A percentile compares a stretch with the other conserved stretches of the same genome.
Evolutionary conservation across 75 land plant species (phyloP).

Genomic region (Azolla pinnata): DNA sequence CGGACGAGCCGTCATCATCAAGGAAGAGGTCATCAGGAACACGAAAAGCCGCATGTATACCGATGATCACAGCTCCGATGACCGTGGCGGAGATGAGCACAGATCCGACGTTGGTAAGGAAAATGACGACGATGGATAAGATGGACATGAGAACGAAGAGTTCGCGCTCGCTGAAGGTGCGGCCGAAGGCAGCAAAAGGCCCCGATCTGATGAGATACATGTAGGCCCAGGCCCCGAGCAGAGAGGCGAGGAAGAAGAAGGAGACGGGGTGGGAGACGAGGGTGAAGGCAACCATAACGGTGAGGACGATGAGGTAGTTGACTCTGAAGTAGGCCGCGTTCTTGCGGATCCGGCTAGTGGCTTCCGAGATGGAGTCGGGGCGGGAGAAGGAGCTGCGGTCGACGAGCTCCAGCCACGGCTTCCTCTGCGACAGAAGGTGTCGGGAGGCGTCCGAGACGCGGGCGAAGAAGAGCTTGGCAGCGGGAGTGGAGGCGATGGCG

Average conservation of each 20-base stretch:
- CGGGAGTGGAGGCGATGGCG: slow-evolving; percentile 25
- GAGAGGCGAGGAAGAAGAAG: slow-evolving; percentile 36
- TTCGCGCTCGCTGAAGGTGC: slow-evolving; percentile 48
- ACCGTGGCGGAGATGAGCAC: slow-evolving; percentile 43
- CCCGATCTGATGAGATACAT: slow-evolving; percentile 50
- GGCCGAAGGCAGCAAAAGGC: slow-evolving; percentile 40
- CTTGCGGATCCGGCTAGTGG: slow-evolving; percentile 48
- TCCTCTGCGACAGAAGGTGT: slow-evolving; percentile 38
- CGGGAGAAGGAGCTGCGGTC: slow-evolving; percentile 48
- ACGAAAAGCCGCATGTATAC: slow-evolving; percentile 55
- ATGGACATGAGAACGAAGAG: slow-evolving; percentile 25
- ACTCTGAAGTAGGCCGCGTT: slow-evolving; percentile 56
- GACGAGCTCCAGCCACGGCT: slow-evolving; percentile 64
- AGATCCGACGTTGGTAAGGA: slow-evolving; percentile 59
- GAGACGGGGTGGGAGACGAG: slow-evolving; percentile 56
- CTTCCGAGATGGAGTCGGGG: slow-evolving; percentile 50
- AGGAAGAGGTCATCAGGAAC: slow-evolving; percentile 65
- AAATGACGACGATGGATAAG: slow-evolving; percentile 40
- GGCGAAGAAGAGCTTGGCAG: slow-evolving; percentile 47
- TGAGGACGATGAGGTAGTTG: slow-evolving; percentile 47
- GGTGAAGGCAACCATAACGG: slow-evolving; percentile 33
- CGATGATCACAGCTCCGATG: slow-evolving; percentile 37
- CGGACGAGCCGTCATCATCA: slow-evolving; percentile 43
- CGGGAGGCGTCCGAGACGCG: slow-evolving; percentile 40
- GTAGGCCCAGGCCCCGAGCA: slow-evolving; percentile 52